Evolutionary conservation across 73 alveolate species (phyloP).

Genomic region (Tetrahymena elliotti): DNA sequence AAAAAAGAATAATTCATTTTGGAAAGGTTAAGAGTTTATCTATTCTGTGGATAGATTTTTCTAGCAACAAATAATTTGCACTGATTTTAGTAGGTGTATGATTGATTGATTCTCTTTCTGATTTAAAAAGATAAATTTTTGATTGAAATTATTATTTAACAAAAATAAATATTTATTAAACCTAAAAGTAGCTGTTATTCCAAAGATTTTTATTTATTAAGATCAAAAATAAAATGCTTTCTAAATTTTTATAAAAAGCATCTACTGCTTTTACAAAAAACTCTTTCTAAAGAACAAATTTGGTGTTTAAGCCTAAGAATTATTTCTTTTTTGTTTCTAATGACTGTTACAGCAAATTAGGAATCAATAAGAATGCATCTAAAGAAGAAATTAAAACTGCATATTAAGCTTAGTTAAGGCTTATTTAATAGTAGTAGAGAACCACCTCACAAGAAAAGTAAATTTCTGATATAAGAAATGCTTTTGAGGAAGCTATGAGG

Average conservation of each 20-base stretch:
- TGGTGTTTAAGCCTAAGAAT: background rate
- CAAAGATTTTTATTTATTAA: background rate
- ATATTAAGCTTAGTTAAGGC: background rate
- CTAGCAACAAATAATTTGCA: background rate
- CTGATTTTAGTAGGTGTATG: background rate
- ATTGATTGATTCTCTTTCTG: background rate
- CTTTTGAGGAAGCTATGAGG: background rate
- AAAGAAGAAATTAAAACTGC: background rate
- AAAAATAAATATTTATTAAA: too few species aligned
- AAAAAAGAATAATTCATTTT: too few species aligned
- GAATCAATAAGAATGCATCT: background rate
- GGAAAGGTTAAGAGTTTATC: background rate
- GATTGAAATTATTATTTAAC: background rate
- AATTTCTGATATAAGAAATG: background rate
- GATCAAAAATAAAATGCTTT: background rate
- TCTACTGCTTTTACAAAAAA: background rate
- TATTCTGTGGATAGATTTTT: background rate
- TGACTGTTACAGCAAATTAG: background rate
- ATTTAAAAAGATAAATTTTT: background rate
- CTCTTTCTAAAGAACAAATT: background rate
- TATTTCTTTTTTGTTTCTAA: background rate
- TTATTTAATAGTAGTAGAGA: background rate
- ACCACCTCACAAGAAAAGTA: background rate
- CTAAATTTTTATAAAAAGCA: background rate
- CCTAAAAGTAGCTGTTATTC: background rate